Evolutionary conservation across 1,139 yeast species (phyloP), one percentile per base, ranked within the genome.

Genomic region (Blastobotrys ciferrii): DNA sequence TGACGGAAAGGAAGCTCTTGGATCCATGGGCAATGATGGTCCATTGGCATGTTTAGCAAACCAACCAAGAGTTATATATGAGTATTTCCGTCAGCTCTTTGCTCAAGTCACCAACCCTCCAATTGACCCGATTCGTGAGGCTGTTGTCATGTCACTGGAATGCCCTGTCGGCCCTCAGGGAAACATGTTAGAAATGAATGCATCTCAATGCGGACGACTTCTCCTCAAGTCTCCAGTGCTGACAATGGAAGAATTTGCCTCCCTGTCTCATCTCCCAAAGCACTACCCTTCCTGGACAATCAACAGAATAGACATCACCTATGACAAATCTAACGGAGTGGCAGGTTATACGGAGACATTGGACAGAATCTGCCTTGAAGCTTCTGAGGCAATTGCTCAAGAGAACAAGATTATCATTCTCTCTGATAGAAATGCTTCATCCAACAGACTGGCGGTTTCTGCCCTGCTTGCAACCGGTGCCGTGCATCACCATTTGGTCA

Each of bases 101-200:
- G 98, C 98, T 36, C 98, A 92, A 72, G 98, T 92, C 50, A 92
- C 98, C 38, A 92, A 92, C 70, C 98, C 98, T 53, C 98, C 98
- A 50, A 92, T 92, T 65, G 98, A 92, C 68, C 98, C 98, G 46
- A 92, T 92, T 60, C 84, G 98, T 68, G 98, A 92, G 72, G 83
- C 85, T 55, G 87, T 92, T 60, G 98, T 92, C 65, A 92, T 92
- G 98, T 87, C 96, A 14, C 77, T 92, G 60, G 97, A 91, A 67
- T 92, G 98, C 73, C 88, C 87, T 69, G 83, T 92, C 61, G 98
- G 98, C 50, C 98, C 98, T 19, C 98, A 92, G 70, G 97, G 98
- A 55, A 92, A 92, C 67, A 74, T 92, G 57, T 78, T 92, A 63
- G 98, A 92, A 69, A 88, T 89, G 89, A 83, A 84, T 65, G 84